phyloP scores from a whole-genome alignment of 805 yeast genomes.

The Saccharomycopsis selenospora region DNA sequence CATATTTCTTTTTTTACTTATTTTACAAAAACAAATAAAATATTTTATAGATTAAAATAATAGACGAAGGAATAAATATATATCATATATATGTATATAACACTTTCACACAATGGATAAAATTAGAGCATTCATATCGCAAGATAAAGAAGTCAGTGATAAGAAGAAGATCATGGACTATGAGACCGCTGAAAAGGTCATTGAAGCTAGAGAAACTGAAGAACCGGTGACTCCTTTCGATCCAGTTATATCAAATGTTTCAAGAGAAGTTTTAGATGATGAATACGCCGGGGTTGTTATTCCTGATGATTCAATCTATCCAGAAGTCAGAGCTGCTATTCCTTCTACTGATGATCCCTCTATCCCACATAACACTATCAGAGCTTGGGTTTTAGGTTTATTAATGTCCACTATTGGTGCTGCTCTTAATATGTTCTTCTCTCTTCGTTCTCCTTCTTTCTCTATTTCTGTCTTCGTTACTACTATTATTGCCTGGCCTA shows the following conservation, averaged over 20 bases:
- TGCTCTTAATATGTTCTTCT: constrained; percentile 49
- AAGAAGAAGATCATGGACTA: constrained; percentile 9
- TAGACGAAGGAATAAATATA: neutral
- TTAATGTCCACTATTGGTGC: constrained; percentile 47
- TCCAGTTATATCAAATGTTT: constrained; percentile 18
- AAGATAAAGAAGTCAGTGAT: constrained; percentile 9
- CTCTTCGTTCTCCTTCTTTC: constrained; percentile 45
- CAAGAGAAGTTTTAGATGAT: constrained; percentile 24
- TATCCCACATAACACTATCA: constrained; percentile 43
- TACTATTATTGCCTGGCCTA: constrained; percentile 47
- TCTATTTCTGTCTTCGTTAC: constrained; percentile 44
- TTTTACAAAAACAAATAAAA: too few species aligned
- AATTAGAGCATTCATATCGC: constrained; percentile 9
- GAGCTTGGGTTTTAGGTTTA: constrained; percentile 48
- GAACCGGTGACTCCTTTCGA: constrained; percentile 13
- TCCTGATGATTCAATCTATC: constrained; percentile 35
- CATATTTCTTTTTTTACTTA: too few species aligned
- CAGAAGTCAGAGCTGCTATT: constrained; percentile 54
- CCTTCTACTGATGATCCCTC: constrained; percentile 45
- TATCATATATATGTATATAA: too few species aligned
- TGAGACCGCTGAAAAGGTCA: constrained; percentile 18
- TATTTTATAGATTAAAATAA: too few species aligned
- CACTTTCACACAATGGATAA: constrained; percentile 8
- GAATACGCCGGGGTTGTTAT: constrained; percentile 34
- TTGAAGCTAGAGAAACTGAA: constrained; percentile 8